Conservation (phyloP, 2,329 filamentous ascomycete species). For the Clonostachys sp. region DNA sequence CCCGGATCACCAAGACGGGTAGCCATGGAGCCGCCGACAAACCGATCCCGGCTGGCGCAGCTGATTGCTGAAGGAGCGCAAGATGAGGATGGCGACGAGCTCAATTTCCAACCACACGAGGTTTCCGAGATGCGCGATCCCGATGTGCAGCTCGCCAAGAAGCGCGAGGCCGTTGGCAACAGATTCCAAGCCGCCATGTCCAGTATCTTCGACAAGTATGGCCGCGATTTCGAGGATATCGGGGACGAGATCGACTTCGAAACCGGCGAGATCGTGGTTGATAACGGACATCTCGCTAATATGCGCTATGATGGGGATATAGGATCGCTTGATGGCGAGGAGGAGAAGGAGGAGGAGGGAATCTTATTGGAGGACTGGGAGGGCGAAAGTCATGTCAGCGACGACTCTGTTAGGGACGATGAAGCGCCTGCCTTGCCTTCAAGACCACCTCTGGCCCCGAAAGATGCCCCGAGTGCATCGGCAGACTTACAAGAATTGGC, state of each 20-base stretch:
- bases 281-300: conserved; percentile 77
- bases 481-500: no score
- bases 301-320: conserved; percentile 53
- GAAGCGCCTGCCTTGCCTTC: no score
- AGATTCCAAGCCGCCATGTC: conserved; percentile 80
- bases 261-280: conserved; percentile 77
- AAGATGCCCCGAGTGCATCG: no score
- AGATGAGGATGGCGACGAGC: conserved; percentile 3
- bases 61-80: neutral
- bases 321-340: conserved; percentile 18
- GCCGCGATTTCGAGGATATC: conserved; percentile 73
- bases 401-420: no score
- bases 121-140: conserved; percentile 44
- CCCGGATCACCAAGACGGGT: no score
- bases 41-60: conserved; percentile 1
- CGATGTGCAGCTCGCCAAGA: conserved; percentile 53
- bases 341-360: conserved; percentile 24
- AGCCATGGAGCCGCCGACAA: conserved; percentile 5
- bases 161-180: conserved; percentile 61
- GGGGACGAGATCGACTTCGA: conserved; percentile 86
- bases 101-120: conserved; percentile 41
- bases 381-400: no score
- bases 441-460: no score
- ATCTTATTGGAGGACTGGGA: conserved; percentile 20
- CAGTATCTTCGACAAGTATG: conserved; percentile 85